Base-by-base conservation (phyloP, 2,329 filamentous ascomycete genomes). In the Trichoderma atrobrunneum region DNA sequence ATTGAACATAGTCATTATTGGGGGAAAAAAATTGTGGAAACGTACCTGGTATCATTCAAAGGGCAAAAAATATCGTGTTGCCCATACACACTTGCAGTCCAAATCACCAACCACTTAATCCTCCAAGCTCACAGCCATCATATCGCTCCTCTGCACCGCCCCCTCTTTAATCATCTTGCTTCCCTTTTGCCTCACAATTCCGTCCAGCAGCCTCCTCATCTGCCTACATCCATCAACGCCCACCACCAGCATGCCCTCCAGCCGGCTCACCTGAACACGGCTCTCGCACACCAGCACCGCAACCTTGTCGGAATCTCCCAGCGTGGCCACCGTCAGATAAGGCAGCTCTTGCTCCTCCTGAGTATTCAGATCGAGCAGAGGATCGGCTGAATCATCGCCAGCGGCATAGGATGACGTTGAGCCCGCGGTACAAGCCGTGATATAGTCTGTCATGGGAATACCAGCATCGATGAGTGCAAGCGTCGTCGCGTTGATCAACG, bases 401-500 rank as follows among this genome's bases (percentile, higher is more conserved):
- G 86, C 85, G 0, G 88, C 85, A 75, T 92, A 88, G 0, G 89
- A 88, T 0, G 90, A 90, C 0, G 92, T 93, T 16, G 91, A 93
- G 5, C 95, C 96, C 0, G 94, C 93, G 0, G 95, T 97, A 82
- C 93, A 97, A 7, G 95, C 94, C 26, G 91, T 90, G 3, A 98
- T 88, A 79, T 98, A 97, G 79, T 97, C 94, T 3, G 91, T 90
- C 95, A 98, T 98, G 28, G 96, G 96, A 24, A 99, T 92, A 67
- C 96, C 96, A 0, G 96, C 96, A 80, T 99, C 96, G 74, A 98
- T 91, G 26, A 98, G 89, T 0, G 96, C 96, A 14, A 99, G 89
- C 0, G 95, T 97, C 0, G 93, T 89, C 5, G 96, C 96, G 78
- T 99, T 99, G 76, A 98, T 86, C 60, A 95, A 93, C 0, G 94